Evolutionary conservation across 2,329 filamentous ascomycete species (phyloP).

Genomic region (Whalleya microplaca): DNA sequence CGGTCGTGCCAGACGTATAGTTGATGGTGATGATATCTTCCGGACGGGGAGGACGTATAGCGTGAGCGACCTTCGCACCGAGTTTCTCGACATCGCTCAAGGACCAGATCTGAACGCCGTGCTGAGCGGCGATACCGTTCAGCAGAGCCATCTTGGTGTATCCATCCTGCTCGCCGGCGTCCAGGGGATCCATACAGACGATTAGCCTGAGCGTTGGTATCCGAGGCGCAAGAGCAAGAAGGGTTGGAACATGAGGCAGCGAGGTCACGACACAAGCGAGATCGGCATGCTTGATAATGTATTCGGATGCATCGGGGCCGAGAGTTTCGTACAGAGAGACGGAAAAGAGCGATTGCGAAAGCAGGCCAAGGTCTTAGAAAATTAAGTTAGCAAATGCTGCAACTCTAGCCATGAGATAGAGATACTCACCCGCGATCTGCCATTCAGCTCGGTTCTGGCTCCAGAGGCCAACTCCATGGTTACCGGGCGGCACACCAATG

Average conservation of each 20-base stretch:
- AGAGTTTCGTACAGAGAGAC: slow-evolving; percentile 97
- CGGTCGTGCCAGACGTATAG: slow-evolving; percentile 87
- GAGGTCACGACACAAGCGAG: slow-evolving; percentile 77
- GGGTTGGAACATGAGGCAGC: slow-evolving; percentile 76
- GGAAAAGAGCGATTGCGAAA: slow-evolving; percentile 84
- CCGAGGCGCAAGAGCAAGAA: slow-evolving; percentile 78
- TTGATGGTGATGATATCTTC: slow-evolving; percentile 87
- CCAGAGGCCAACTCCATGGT: slow-evolving; percentile 82
- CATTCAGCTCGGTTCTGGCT: slow-evolving; percentile 87
- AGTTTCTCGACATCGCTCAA: slow-evolving; percentile 81
- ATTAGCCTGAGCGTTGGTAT: slow-evolving; percentile 85
- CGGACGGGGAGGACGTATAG: slow-evolving; percentile 71
- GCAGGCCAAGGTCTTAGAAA: slow-evolving; percentile 74
- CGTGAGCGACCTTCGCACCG: slow-evolving; percentile 70
- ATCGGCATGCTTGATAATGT: slow-evolving; percentile 89
- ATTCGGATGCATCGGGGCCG: slow-evolving; percentile 88
- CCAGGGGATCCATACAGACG: slow-evolving; percentile 81
- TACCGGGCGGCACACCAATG: slow-evolving; percentile 66
- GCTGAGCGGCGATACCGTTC: slow-evolving; percentile 71
- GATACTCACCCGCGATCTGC: slow-evolving; percentile 72
- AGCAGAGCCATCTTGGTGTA: slow-evolving; percentile 81
- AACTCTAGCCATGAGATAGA: background rate
- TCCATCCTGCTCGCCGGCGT: slow-evolving; percentile 75
- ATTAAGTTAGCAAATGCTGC: slow-evolving; percentile 15
- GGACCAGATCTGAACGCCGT: slow-evolving; percentile 78